Base-by-base conservation (phyloP, 345 rosid genomes). In the Citrus trifoliata region DNA sequence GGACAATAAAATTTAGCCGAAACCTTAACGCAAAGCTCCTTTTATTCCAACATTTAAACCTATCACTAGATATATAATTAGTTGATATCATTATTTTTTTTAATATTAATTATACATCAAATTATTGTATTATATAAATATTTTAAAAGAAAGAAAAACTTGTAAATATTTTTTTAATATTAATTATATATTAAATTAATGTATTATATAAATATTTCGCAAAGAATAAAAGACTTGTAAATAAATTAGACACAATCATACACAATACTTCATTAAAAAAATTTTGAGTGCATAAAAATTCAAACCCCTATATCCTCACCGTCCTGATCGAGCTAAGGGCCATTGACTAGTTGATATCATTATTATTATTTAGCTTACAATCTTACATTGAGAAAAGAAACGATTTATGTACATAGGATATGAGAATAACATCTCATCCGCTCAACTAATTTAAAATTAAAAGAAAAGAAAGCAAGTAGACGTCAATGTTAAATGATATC, bases 391-490 rank as follows among this genome's bases (percentile, higher is more conserved):
- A 2, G 6, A 28, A 13, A 28, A 5, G 5, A 13, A 63, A 63
- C 30, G 16, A 28, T 12, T 12, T 1, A 6, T 25, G 10, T 70
- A 12, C 4, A 14, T 3, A 59, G 67, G 58, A 46, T 46, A 46
- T 46, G 51, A 46, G 51, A 46, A 46, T 9, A 40, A 74, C 77
- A 16, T 48, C 28, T 10, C 33, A 67, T 61, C 85, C 70, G 78
- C 81, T 70, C 53, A 79, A 32, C 73, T 25, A 77, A 70, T 70
- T 74, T 46, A 70, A 80, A 74, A 27, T 74, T n/a, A 5, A 10
- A 6, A 7, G 2, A 69, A 58, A 71, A 18, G 18, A 38, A 68
- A 27, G 25, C 14, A 71, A 61, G 30, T 38, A 73, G 85, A 46
- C 46, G 73, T 75, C 82, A 76, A 28, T 59, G 25, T 40, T 18